Base-by-base conservation (phyloP, 2,329 filamentous ascomycete genomes). In the Diplodia intermedia region DNA sequence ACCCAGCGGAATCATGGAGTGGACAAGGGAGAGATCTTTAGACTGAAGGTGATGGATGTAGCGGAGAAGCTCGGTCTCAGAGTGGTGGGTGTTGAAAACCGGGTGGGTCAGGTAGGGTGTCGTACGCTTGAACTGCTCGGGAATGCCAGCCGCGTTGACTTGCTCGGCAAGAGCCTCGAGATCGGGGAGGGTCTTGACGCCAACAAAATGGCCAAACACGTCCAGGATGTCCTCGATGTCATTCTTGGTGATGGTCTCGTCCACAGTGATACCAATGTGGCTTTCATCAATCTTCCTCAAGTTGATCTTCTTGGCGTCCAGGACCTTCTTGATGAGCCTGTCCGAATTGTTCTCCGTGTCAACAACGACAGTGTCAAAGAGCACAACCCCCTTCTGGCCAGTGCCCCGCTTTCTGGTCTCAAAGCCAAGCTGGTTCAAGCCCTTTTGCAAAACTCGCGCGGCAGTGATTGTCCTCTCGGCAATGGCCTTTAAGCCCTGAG, bases 1-100 rank as follows among this genome's bases (percentile, higher is more conserved):
- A 23, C 94, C 94, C 1, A 98, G 87, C 2, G 94, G 93, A 70
- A 98, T 98, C 94, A 98, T 98, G 18, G 94, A 97, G 82, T 98
- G 94, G 2, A 94, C 92, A 5, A 97, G 85, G 1, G 94, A 97
- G 15, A 98, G 83, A 77, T 98, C 94, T 83, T 97, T 97, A 62
- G 93, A 97, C 78, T 97, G 91, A 5, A 98, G 85, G 77, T 97
- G 92, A 77, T 94, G 86, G 74, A 98, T 97, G 81, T 98, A 98
- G 53, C 94, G 90, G 62, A 98, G 84, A 73, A 98, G 87, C 80
- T 97, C 93, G 0, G 94, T 97, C 82, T 98, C 94, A 2, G 93
- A 97, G 81, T 97, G 94, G 78, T 98, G 89, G 1, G 89, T 90
- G 83, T 97, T 97, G 86, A 97, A 98, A 31, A 97, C 92, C 0